Evolutionary conservation across 2,329 filamentous ascomycete genomes (phyloP), one percentile per base, ranked within the genome.

Genomic region (Epichloe bromicola): DNA sequence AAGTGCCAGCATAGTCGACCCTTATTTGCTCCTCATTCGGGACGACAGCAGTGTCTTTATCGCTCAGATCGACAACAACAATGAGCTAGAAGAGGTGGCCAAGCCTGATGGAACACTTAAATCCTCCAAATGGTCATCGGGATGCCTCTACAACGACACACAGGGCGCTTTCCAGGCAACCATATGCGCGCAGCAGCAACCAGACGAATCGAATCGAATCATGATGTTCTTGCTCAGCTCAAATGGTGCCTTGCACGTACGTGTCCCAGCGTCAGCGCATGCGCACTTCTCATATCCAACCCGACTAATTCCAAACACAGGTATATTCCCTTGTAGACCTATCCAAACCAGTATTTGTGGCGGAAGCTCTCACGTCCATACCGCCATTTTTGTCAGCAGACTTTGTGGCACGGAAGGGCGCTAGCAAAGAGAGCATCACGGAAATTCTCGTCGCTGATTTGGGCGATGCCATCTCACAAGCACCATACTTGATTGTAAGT

Each of bases 401-500:
- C 37, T 85, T 83, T 59, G 71, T 79, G 0, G 72, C 79, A 1
- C 80, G 86, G 57, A 80, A 88, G 60, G 82, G 83, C 45, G 82
- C 82, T 20, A 78, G 79, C 7, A 85, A 83, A 59, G 89, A 93
- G 59, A 76, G 72, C 0, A 66, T 98, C 7, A 79, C 81, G 0
- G 91, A 98, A 65, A 78, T 95, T 4, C 63, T 95, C 7, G 79
- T 96, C 5, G 84, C 89, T 36, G 85, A 97, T 57, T 75, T 98
- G 12, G 93, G 93, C 26, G 88, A 95, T 60, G 69, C 74, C 4
- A 80, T 80, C 10, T 74, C 75, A 20, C 82, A 78, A 54, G 80
- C 78, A 3, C 88, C 91, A 6, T 88, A 95, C 64, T 72, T 98
- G 19, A 83, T 97, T 58, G 86, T 91, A 71, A 69, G 83, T 46